These are phyloP conservation scores for Begonia peltatifolia DNA, from an alignment of 306 rosid genomes.

Conservation along the genomic window DNA sequence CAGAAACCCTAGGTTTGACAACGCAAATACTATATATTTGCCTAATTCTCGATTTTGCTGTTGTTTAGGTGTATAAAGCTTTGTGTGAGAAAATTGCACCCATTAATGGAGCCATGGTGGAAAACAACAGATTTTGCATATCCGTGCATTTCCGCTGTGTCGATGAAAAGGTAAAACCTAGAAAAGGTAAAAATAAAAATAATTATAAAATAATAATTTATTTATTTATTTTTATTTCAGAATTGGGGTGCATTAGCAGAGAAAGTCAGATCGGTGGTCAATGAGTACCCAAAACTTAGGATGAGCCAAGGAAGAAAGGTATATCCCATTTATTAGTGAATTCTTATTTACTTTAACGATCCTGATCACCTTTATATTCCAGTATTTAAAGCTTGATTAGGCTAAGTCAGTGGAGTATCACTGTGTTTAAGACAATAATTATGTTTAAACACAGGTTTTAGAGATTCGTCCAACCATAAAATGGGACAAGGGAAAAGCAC, in stretches of 20 bases:
- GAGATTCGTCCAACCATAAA: conserved; percentile 89
- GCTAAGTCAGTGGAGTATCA: too few relatives aligned
- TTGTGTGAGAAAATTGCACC: conserved; percentile 55
- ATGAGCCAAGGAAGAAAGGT: conserved; percentile 47
- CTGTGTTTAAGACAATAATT: too few relatives aligned
- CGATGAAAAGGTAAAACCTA: conserved; percentile 62
- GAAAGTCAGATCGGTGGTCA: conserved; percentile 55
- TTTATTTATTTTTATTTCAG: conserved; percentile 12
- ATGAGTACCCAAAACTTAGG: conserved; percentile 59
- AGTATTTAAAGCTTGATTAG: neutral
- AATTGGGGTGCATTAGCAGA: conserved; percentile 69
- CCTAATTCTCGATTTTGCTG: neutral
- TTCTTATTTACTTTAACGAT: too few relatives aligned
- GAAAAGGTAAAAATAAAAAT: conserved; percentile 4
- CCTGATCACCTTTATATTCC: neutral
- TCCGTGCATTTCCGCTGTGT: conserved; percentile 96
- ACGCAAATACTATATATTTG: neutral
- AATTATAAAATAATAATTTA: neutral
- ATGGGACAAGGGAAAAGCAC: conserved; percentile 97
- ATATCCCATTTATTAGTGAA: neutral
- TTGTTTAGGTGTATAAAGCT: conserved; percentile 44
- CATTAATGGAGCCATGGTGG: conserved; percentile 72
- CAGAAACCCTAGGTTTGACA: too few relatives aligned
- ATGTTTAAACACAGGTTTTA: conserved; percentile 20
- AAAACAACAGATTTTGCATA: conserved; percentile 76